Conservation (phyloP, 179 eudicot species). For the Silene vulgaris region DNA sequence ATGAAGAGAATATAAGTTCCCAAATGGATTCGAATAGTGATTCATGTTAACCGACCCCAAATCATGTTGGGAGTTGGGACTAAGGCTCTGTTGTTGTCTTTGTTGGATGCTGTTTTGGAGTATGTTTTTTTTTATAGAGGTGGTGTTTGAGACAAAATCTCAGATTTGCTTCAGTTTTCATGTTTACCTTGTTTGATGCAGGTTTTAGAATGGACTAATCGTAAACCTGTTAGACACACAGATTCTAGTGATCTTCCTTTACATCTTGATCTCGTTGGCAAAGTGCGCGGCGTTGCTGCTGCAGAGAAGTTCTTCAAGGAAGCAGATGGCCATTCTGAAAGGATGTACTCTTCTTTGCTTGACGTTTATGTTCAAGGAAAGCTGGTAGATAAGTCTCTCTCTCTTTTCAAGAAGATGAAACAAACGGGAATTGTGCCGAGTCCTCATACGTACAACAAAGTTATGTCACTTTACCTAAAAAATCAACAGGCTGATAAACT, state of each 20-base stretch:
- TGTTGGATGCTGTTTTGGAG: too few relatives aligned
- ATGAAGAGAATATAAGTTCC: too few relatives aligned
- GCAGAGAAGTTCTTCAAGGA: slow-evolving; percentile 48
- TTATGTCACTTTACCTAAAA: slow-evolving; percentile 47
- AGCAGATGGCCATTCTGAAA: slow-evolving; percentile 40
- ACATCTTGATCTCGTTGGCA: slow-evolving; percentile 52
- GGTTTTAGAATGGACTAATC: slow-evolving; percentile 30
- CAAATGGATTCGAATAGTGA: too few relatives aligned
- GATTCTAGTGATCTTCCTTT: slow-evolving; percentile 36
- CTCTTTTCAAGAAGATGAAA: slow-evolving; percentile 46
- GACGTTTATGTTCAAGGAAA: slow-evolving; percentile 49
- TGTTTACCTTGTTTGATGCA: too few relatives aligned
- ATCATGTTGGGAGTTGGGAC: too few relatives aligned
- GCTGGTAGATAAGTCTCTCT: slow-evolving; percentile 41
- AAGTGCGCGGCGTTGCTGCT: slow-evolving; percentile 43
- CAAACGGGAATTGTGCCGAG: slow-evolving; percentile 36
- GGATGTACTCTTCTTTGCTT: slow-evolving; percentile 45
- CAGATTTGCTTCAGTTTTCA: neutral
- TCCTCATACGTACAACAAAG: slow-evolving; percentile 39
- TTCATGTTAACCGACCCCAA: too few relatives aligned
- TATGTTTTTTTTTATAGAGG: too few relatives aligned
- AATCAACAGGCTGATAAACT: slow-evolving; percentile 37
- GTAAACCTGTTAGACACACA: slow-evolving; percentile 19
- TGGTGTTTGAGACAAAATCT: too few relatives aligned
- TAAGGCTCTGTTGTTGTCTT: too few relatives aligned